Evolutionary conservation across 2,329 filamentous ascomycete genomes (phyloP).

Genomic region (Biscogniauxia marginata): DNA sequence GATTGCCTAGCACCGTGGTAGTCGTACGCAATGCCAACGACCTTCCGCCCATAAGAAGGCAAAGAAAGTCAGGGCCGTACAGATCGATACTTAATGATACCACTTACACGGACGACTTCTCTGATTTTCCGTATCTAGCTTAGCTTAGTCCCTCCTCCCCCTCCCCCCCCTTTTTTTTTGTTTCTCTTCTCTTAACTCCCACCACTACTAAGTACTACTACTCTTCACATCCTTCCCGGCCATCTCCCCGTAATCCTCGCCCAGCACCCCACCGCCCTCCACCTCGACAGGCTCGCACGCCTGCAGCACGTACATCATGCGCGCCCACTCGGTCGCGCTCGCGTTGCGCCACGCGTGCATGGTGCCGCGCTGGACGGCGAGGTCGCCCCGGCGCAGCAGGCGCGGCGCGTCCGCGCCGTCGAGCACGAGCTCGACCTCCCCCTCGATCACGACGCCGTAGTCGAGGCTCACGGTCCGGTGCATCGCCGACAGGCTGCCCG

Average conservation of each 20-base stretch:
- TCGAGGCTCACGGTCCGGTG: slow-evolving; percentile 49
- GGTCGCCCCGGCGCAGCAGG: slow-evolving; percentile 43
- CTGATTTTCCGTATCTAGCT: too few species aligned
- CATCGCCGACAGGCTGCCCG: slow-evolving; percentile 39
- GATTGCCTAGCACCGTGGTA: too few species aligned
- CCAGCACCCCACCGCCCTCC: slow-evolving; percentile 12
- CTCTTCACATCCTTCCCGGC: slow-evolving; percentile 11
- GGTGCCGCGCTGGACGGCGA: slow-evolving; percentile 45
- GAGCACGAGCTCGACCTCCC: slow-evolving; percentile 46
- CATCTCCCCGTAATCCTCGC: slow-evolving; percentile 27
- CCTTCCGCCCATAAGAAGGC: too few species aligned
- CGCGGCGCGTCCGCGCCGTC: slow-evolving; percentile 44
- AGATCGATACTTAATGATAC: too few species aligned
- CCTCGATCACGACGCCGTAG: slow-evolving; percentile 50
- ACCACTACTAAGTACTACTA: too few species aligned
- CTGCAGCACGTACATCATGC: slow-evolving; percentile 38
- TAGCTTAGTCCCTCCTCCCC: too few species aligned
- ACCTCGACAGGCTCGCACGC: slow-evolving; percentile 23
- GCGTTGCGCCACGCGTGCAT: slow-evolving; percentile 42
- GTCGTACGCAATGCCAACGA: too few species aligned
- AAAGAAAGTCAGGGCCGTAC: too few species aligned
- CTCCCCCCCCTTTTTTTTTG: too few species aligned
- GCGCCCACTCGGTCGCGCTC: slow-evolving; percentile 38
- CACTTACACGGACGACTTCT: too few species aligned
- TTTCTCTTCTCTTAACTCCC: slow-evolving; percentile 5